A percentile compares a stretch with the other conserved stretches of the same genome.
Conservation (phyloP, 208 protist genomes). For the Phytomonas sp. region DNA sequence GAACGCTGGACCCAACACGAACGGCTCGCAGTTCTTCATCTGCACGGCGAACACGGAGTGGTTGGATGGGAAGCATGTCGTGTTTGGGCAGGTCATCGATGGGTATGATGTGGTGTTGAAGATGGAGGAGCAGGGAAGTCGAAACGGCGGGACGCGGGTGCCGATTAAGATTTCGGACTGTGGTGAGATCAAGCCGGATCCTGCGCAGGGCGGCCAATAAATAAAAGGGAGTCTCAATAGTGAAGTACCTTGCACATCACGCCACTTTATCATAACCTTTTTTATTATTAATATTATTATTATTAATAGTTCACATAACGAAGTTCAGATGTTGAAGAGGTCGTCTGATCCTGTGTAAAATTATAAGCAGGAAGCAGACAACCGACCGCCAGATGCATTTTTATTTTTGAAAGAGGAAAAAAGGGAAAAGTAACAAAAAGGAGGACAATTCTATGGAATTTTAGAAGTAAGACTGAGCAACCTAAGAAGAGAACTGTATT, state of each 20-base stretch:
- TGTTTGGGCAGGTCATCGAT: slow-evolving; percentile 92
- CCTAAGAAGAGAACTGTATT: background rate
- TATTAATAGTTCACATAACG: background rate
- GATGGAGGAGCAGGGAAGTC: slow-evolving; percentile 72
- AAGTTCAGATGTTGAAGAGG: background rate
- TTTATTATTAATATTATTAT: background rate
- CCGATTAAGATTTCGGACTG: slow-evolving; percentile 53
- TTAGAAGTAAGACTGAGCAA: background rate
- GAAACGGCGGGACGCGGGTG: slow-evolving; percentile 35
- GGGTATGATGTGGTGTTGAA: slow-evolving; percentile 82
- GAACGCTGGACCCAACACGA: slow-evolving; percentile 90
- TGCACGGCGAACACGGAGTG: slow-evolving; percentile 67
- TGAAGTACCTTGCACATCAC: background rate
- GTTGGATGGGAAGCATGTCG: slow-evolving; percentile 95
- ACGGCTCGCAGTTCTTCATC: slow-evolving; percentile 92
- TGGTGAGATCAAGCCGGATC: slow-evolving; percentile 94
- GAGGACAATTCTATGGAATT: background rate
- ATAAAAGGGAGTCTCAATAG: background rate
- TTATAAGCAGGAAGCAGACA: background rate
- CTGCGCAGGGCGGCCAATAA: background rate
- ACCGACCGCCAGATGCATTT: background rate
- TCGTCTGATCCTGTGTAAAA: background rate
- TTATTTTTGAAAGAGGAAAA: background rate
- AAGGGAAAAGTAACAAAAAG: background rate
- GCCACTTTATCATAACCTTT: background rate